phyloP scores from a whole-genome alignment of 202 grass and related monocot species.

The Bolboschoenoplectus hybrid region DNA sequence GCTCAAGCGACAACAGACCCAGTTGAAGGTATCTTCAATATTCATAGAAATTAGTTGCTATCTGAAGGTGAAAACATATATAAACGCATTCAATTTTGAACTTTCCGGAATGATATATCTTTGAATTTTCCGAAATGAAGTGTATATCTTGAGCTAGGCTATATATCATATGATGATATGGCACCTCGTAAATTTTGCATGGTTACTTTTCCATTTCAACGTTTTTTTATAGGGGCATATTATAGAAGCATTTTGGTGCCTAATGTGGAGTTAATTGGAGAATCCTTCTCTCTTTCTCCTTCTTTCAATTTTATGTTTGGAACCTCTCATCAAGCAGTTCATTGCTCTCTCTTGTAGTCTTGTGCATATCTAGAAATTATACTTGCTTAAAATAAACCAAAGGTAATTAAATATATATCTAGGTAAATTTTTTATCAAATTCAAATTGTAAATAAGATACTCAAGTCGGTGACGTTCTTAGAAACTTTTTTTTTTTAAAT shows the following conservation, averaged over 20 bases:
- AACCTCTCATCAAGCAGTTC: not conserved
- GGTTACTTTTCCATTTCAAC: constrained; percentile 1
- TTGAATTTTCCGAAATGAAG: not conserved
- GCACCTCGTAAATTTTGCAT: not conserved
- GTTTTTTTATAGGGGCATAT: constrained; percentile 10
- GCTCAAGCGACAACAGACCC: constrained; percentile 30
- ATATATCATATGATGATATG: not conserved
- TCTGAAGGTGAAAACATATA: not conserved
- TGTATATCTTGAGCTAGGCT: no score
- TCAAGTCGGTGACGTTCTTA: not conserved
- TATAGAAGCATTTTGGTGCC: not conserved
- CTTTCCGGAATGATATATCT: not conserved
- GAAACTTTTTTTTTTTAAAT: not conserved
- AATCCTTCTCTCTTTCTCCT: not conserved
- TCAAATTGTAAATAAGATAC: not conserved
- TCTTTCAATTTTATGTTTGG: not conserved
- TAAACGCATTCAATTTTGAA: not conserved
- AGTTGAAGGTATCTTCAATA: constrained; percentile 4
- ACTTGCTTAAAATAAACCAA: not conserved
- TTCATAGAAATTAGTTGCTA: not conserved
- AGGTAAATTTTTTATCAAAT: no score
- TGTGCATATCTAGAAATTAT: not conserved
- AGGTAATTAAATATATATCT: not conserved
- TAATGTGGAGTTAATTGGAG: not conserved
- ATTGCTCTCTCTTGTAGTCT: no score